phyloP scores from a whole-genome alignment of 2,329 filamentous ascomycete genomes.

The Trematosphaeria pertusa region DNA sequence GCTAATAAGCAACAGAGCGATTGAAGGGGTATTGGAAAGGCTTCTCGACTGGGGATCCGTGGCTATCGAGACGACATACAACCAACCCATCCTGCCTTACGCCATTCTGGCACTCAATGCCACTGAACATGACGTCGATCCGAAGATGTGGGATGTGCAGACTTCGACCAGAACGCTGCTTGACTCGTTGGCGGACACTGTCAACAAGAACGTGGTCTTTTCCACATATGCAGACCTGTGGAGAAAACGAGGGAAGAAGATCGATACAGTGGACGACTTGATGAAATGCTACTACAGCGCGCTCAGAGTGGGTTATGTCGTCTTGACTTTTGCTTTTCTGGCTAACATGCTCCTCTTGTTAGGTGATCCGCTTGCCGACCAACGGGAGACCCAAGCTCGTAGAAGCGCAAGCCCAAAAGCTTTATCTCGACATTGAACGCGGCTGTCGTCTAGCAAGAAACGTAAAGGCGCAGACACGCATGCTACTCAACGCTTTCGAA shows the following conservation, averaged over 20 bases:
- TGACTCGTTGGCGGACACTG: slow-evolving; percentile 7
- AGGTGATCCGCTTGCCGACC: slow-evolving; percentile 55
- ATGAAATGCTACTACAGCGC: slow-evolving; percentile 57
- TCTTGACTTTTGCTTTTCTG: background rate
- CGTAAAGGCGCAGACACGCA: slow-evolving; percentile 54
- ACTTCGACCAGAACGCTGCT: slow-evolving; percentile 51
- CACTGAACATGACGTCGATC: slow-evolving; percentile 47
- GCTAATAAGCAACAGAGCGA: slow-evolving; percentile 5
- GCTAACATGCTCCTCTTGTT: background rate
- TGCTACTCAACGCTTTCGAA: slow-evolving; percentile 55
- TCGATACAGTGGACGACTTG: slow-evolving; percentile 18
- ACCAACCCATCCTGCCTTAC: slow-evolving; percentile 63
- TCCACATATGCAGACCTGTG: slow-evolving; percentile 10
- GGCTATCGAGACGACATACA: slow-evolving; percentile 42
- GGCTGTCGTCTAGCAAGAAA: slow-evolving; percentile 37
- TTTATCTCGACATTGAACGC: slow-evolving; percentile 53
- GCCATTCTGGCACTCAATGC: slow-evolving; percentile 62
- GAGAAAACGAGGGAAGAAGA: slow-evolving; percentile 12
- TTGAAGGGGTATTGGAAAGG: slow-evolving; percentile 12
- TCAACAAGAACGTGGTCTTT: slow-evolving; percentile 13
- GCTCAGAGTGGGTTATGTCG: slow-evolving; percentile 37
- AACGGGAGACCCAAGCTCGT: slow-evolving; percentile 57
- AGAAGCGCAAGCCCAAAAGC: slow-evolving; percentile 56
- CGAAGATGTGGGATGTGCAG: slow-evolving; percentile 54
- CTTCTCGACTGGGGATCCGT: slow-evolving; percentile 17